These are phyloP conservation scores for Penicillium turbatum DNA, from an alignment of 495 filamentous ascomycete species.

Conservation along the genomic window DNA sequence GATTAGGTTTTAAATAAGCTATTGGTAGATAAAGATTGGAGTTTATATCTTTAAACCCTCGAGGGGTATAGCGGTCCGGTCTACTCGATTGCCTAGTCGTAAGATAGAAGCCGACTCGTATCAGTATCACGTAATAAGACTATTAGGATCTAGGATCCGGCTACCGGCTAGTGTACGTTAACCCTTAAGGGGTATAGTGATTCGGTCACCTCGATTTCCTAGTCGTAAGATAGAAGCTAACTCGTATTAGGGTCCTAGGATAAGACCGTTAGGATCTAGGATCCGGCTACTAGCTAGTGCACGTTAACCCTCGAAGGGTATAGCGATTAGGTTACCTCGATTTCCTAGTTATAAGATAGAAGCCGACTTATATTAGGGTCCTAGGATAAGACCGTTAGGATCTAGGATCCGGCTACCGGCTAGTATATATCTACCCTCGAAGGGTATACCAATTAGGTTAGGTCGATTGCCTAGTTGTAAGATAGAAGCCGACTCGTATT, in stretches of 20 bases:
- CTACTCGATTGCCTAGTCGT: neutral
- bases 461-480: neutral
- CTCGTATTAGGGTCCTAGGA: conserved; percentile 10
- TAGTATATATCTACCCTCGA: conserved; percentile 11
- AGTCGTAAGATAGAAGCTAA: conserved; percentile 17
- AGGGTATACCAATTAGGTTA: conserved; percentile 1
- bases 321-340: neutral
- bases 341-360: conserved; percentile 6
- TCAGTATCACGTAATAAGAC: conserved; percentile 8
- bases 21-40: conserved; percentile 14
- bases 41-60: conserved; percentile 9
- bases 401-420: neutral
- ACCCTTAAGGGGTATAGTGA: conserved; percentile 12
- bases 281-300: neutral
- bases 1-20: conserved; percentile 14
- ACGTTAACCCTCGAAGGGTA: conserved; percentile 2
- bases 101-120: conserved; percentile 10
- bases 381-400: conserved; percentile 9
- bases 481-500: conserved; percentile 13
- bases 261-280: conserved; percentile 12
- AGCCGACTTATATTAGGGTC: conserved; percentile 9
- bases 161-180: conserved; percentile 51
- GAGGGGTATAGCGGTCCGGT: conserved; percentile 2
- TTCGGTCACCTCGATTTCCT: conserved; percentile 15
- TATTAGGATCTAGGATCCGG: conserved; percentile 50